Evolutionary conservation across 805 yeast genomes (phyloP), one percentile per base, ranked within the genome.

Genomic region (Saturnispora dispora): DNA sequence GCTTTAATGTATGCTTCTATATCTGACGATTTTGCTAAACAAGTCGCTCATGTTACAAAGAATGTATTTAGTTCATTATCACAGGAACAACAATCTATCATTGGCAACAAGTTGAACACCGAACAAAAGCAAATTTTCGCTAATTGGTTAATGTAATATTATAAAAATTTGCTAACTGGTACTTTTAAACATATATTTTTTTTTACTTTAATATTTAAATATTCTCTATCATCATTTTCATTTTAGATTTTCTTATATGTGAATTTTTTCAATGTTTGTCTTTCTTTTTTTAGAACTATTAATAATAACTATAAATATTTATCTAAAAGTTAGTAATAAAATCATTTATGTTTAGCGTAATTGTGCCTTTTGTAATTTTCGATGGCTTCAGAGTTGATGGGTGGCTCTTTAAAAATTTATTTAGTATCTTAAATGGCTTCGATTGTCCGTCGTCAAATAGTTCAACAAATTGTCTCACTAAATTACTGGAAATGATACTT

Each of bases 1-100:
- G 95, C 96, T 2, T 68, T 90, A 49, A 71, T 77, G n/a, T 79
- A 79, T 60, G 78, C 76, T 25, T 71, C 90, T 1, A 73, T 90
- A 45, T 96, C 95, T 7, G 76, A 78, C 55, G 77, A 82, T n/a
- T 42, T 48, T 22, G 91, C 90, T 1, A 81, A 79, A 52, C 74
- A 74, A 30, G 79, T 79, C 7, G 85, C 83, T 4, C 68, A 66
- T 3, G 74, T 88, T 1, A 76, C 85, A 0, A 87, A 85, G 67
- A 73, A 74, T 53, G 70, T 88, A 42, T 68, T 90, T 50, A 74
- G 81, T 18, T 71, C 78, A 5, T 58, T 88, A 33, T 88, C 95
- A 2, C 87, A 81, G 58, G 75, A 73, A 15, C 83, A 85, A 56
- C 90, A 88, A 3, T 68, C 85, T 72, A 70, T 72, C 7, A 61